These are phyloP conservation scores for Raffaelea arxii DNA, from an alignment of 2,329 filamentous ascomycete genomes.

Conservation along the genomic window DNA sequence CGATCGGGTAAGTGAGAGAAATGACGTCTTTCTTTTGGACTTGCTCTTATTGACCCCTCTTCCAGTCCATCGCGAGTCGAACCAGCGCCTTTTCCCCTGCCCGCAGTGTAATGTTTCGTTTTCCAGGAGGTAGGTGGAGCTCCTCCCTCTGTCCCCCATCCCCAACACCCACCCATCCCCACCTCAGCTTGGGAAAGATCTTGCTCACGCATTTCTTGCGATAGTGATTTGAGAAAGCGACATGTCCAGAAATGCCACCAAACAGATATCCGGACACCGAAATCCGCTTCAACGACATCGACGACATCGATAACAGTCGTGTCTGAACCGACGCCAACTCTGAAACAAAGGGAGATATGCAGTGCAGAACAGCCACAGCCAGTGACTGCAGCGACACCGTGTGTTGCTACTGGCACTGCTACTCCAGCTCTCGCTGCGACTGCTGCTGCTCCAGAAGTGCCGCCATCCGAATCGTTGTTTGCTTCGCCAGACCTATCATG, in stretches of 20 bases:
- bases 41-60: background rate
- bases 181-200: background rate
- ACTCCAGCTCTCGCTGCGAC: no score
- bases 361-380: background rate
- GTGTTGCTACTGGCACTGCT: no score
- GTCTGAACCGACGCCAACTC: no score
- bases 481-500: background rate
- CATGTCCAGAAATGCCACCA: slow-evolving; percentile 2
- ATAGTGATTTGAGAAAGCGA: background rate
- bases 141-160: background rate
- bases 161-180: background rate
- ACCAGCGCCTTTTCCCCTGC: background rate
- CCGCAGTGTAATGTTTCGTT: background rate
- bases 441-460: background rate
- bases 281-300: no score
- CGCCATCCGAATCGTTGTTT: no score
- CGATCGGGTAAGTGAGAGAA: background rate
- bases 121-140: background rate
- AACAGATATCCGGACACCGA: no score
- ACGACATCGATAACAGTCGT: background rate
- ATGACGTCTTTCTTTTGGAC: background rate
- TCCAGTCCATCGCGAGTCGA: background rate
- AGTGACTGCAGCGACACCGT: background rate
- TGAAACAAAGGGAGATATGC: no score
- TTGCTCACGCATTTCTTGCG: background rate